Percentiles rank a stretch among this genome's conserved stretches.
phyloP scores from a whole-genome alignment of 192 early-diverging fungal species.

The Podila minutissima region DNA sequence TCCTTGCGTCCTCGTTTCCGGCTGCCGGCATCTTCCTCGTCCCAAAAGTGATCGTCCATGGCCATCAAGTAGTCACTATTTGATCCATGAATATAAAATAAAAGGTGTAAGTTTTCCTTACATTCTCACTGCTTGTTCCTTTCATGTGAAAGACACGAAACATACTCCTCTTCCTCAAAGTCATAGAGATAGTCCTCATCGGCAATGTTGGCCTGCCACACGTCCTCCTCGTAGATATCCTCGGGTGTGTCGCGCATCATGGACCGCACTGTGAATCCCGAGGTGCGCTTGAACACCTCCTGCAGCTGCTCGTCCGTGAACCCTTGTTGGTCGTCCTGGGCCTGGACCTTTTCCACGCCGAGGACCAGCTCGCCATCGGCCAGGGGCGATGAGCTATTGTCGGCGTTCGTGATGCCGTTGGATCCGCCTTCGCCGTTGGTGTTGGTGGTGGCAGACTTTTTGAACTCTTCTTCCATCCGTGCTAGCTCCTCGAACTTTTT shows the following conservation, averaged over 20 bases:
- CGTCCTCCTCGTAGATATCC: conserved; percentile 76
- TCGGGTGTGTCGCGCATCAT: conserved; percentile 66
- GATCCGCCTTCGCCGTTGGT: too few relatives aligned
- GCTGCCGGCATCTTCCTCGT: conserved; percentile 62
- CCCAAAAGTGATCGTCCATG: conserved; percentile 89
- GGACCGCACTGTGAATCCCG: conserved; percentile 81
- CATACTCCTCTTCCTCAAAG: conserved; percentile 83
- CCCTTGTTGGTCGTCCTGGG: conserved; percentile 41
- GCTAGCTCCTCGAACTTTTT: conserved; percentile 98
- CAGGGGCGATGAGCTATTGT: neutral
- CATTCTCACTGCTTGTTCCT: neutral
- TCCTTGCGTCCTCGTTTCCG: conserved; percentile 54
- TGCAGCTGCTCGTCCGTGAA: conserved; percentile 84
- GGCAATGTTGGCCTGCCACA: conserved; percentile 84
- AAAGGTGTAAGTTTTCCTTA: neutral
- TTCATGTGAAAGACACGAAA: conserved; percentile 10
- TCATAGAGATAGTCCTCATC: conserved; percentile 73
- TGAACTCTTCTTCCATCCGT: conserved; percentile 85
- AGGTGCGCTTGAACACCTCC: conserved; percentile 91
- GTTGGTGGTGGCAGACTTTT: conserved; percentile 20
- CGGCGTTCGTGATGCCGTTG: conserved; percentile 5
- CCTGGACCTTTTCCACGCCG: conserved; percentile 32
- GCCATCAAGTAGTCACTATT: conserved; percentile 77
- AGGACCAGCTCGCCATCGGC: conserved; percentile 28
- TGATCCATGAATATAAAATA: conserved; percentile 2